These are phyloP conservation scores for Pyrenophora tritici-repentis DNA, from an alignment of 2,329 filamentous ascomycete species.

Conservation along the genomic window DNA sequence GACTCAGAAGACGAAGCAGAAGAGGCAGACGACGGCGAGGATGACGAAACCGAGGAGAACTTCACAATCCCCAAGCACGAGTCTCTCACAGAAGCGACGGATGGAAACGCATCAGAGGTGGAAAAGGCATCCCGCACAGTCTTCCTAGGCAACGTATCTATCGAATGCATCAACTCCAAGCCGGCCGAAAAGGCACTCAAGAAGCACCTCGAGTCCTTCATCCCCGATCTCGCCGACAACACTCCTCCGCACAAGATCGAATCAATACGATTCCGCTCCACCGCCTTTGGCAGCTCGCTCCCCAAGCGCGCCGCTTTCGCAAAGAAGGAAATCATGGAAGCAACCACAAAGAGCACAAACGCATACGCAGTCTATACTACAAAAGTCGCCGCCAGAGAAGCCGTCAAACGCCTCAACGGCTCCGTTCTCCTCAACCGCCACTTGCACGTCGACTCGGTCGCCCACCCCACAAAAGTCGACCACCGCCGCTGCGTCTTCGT, in stretches of 20 bases:
- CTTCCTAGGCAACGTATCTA: conserved; percentile 90
- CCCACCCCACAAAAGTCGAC: conserved; percentile 81
- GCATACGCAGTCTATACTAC: conserved; percentile 91
- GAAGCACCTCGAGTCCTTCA: conserved; percentile 76
- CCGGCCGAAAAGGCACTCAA: conserved; percentile 77
- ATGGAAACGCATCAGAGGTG: conserved; percentile 61
- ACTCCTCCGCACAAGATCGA: conserved; percentile 73
- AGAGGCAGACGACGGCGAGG: conserved; percentile 20
- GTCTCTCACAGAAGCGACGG: conserved; percentile 49
- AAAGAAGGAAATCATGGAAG: conserved; percentile 85
- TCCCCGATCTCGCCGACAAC: conserved; percentile 57
- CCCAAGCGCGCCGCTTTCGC: conserved; percentile 96
- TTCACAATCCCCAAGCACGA: conserved; percentile 58
- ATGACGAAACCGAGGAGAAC: conserved; percentile 53
- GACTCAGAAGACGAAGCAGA: conserved; percentile 6
- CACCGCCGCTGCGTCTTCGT: conserved; percentile 93
- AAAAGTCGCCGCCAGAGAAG: conserved; percentile 73
- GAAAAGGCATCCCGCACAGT: conserved; percentile 89
- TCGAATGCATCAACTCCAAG: conserved; percentile 80
- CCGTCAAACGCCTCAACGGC: conserved; percentile 79
- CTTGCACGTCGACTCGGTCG: conserved; percentile 86
- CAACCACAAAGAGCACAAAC: conserved; percentile 90
- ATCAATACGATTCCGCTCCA: conserved; percentile 91
- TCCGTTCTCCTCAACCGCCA: conserved; percentile 83
- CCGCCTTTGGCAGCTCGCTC: conserved; percentile 78